Percentiles rank a stretch among this genome's conserved stretches.
phyloP scores from a whole-genome alignment of 345 rosid genomes.

The Brassica juncea region DNA sequence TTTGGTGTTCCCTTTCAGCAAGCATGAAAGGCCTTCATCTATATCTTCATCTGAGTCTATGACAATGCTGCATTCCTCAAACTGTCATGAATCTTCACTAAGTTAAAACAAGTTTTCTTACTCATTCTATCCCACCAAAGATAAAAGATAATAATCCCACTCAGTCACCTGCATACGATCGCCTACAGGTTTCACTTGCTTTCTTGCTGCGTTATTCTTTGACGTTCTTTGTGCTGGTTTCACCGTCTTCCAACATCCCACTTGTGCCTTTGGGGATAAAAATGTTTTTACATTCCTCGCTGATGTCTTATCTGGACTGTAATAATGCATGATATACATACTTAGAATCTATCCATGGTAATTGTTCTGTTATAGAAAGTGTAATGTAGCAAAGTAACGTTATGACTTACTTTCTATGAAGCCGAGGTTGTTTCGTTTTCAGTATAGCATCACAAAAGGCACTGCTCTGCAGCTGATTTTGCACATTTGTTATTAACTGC shows the following conservation, averaged over 20 bases:
- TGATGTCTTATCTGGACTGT: constrained; percentile 49
- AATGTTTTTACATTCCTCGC: constrained; percentile 33
- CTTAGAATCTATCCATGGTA: background rate
- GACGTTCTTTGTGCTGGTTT: constrained; percentile 40
- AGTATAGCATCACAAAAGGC: constrained; percentile 32
- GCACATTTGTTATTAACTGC: constrained; percentile 1
- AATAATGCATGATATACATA: constrained; percentile 22
- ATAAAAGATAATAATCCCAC: background rate
- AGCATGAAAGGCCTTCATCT: constrained; percentile 69
- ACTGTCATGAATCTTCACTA: constrained; percentile 43
- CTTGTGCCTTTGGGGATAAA: constrained; percentile 48
- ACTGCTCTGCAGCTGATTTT: constrained; percentile 49
- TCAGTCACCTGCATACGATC: constrained; percentile 44
- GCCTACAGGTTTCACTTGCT: constrained; percentile 41
- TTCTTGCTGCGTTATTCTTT: constrained; percentile 27
- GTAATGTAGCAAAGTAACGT: constrained; percentile 5
- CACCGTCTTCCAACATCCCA: constrained; percentile 66
- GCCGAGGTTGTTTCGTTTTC: constrained; percentile 41
- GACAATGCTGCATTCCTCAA: constrained; percentile 42
- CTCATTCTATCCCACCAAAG: constrained; percentile 1
- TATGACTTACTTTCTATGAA: constrained; percentile 49
- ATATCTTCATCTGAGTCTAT: constrained; percentile 85
- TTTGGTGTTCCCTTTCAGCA: constrained; percentile 56
- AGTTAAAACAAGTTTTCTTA: background rate
- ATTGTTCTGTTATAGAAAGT: background rate